Evolutionary conservation across 176 grass and related monocot genomes (phyloP).

Genomic region (Aegilops bicornis): DNA sequence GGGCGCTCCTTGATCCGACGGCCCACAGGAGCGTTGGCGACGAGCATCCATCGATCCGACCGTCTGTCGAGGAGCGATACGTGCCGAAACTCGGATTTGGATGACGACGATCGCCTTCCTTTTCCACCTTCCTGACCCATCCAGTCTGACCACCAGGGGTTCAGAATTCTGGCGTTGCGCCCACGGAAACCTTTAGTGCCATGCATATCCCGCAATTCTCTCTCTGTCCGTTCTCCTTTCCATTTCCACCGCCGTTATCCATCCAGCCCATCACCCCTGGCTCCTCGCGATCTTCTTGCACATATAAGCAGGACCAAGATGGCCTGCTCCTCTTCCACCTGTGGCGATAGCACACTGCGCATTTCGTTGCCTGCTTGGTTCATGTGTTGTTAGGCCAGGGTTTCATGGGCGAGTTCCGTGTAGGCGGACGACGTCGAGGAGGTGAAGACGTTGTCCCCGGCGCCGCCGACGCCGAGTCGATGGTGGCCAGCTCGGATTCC

Average conservation of each 20-base stretch:
- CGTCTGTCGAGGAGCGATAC: neutral
- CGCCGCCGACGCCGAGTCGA: neutral
- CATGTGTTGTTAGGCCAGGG: neutral
- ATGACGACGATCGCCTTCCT: neutral
- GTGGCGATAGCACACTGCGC: neutral
- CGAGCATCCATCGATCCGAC: neutral
- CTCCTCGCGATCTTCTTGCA: neutral
- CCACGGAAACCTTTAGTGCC: neutral
- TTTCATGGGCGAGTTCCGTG: neutral
- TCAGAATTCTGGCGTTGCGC: neutral
- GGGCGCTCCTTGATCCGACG: too few species aligned
- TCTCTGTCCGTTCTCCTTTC: neutral
- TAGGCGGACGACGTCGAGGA: too few species aligned
- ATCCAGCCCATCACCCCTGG: neutral
- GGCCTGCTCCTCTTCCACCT: neutral
- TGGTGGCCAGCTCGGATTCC: neutral
- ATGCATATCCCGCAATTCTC: slow-evolving; percentile 2
- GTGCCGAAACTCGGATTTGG: neutral
- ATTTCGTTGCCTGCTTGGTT: neutral
- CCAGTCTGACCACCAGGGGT: neutral
- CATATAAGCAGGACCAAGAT: neutral
- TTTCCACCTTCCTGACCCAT: neutral
- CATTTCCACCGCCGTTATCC: neutral
- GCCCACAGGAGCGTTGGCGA: neutral
- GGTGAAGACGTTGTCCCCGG: neutral